These are phyloP conservation scores for Sporothrix sp. DNA, from an alignment of 2,329 filamentous ascomycete species.

Conservation along the genomic window DNA sequence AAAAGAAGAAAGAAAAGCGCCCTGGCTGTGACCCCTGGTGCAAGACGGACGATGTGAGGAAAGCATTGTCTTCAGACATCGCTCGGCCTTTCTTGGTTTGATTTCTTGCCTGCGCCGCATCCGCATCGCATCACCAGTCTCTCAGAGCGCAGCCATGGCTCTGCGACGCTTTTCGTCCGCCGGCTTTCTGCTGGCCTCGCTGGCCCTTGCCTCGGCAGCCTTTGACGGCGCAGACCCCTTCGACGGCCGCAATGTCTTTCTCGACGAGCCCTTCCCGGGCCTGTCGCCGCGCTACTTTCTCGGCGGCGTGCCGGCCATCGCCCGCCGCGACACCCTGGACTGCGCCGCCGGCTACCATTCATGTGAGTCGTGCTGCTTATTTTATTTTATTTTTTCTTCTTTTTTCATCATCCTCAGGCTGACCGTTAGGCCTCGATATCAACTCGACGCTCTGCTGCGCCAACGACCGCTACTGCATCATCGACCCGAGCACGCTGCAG, in stretches of 20 bases:
- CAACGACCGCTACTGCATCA: conserved; percentile 25
- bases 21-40: background rate
- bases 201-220: background rate
- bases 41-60: background rate
- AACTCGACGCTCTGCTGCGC: conserved; percentile 22
- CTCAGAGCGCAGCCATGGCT: background rate
- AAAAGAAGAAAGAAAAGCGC: background rate
- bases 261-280: background rate
- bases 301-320: conserved; percentile 2
- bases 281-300: conserved; percentile 9
- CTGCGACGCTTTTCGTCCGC: background rate
- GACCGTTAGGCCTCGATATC: conserved; percentile 22
- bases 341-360: conserved; percentile 16
- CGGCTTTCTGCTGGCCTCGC: background rate
- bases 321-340: conserved; percentile 8
- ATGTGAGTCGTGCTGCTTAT: conserved; percentile 15
- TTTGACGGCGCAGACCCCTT: background rate
- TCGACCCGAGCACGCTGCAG: conserved; percentile 19
- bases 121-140: too few relatives aligned
- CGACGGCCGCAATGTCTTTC: background rate
- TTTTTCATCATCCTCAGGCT: too few relatives aligned
- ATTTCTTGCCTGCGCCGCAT: background rate
- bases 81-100: background rate
- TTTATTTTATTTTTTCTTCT: too few relatives aligned
- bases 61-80: background rate